A percentile compares a stretch with the other conserved stretches of the same genome.
Evolutionary conservation across 2,329 filamentous ascomycete genomes (phyloP).

Genomic region (Botrytis cinerea): DNA sequence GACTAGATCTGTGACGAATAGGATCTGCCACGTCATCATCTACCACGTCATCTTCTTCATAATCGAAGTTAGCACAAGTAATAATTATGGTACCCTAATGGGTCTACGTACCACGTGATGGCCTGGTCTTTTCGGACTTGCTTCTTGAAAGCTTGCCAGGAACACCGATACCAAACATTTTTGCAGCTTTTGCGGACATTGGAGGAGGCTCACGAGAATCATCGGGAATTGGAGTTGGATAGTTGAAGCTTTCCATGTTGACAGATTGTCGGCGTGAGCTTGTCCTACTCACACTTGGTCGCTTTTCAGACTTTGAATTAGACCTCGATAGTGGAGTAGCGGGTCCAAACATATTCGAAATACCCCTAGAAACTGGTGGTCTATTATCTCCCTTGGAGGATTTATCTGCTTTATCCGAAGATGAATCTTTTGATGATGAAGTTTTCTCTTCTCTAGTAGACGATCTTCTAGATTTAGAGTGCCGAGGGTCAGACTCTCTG

Average conservation of each 20-base stretch:
- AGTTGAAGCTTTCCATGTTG: slow-evolving; percentile 59
- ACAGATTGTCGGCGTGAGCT: slow-evolving; percentile 68
- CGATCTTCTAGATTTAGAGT: slow-evolving; percentile 59
- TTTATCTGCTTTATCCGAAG: slow-evolving; percentile 58
- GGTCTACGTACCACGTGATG: slow-evolving; percentile 44
- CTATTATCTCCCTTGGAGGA: slow-evolving; percentile 43
- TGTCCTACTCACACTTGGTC: slow-evolving; percentile 55
- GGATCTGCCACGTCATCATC: slow-evolving; percentile 51
- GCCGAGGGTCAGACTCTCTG: slow-evolving; percentile 54
- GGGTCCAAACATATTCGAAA: slow-evolving; percentile 67
- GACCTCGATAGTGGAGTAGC: slow-evolving; percentile 68
- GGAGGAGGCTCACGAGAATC: slow-evolving; percentile 53
- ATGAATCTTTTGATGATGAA: slow-evolving; percentile 65
- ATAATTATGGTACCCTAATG: slow-evolving; percentile 11
- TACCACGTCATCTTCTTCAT: slow-evolving; percentile 53
- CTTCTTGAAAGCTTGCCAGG: slow-evolving; percentile 51
- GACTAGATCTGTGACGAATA: slow-evolving; percentile 50
- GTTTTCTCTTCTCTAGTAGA: slow-evolving; percentile 63
- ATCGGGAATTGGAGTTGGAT: slow-evolving; percentile 74
- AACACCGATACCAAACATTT: slow-evolving; percentile 63
- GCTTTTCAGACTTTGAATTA: slow-evolving; percentile 67
- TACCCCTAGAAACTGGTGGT: slow-evolving; percentile 48
- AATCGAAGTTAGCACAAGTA: slow-evolving; percentile 30
- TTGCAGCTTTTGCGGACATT: slow-evolving; percentile 75
- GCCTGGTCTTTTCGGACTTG: slow-evolving; percentile 52